Percentiles rank a stretch among this genome's conserved stretches.
Conservation (phyloP, 257 asterid species). For the Solanum appendiculatum region DNA sequence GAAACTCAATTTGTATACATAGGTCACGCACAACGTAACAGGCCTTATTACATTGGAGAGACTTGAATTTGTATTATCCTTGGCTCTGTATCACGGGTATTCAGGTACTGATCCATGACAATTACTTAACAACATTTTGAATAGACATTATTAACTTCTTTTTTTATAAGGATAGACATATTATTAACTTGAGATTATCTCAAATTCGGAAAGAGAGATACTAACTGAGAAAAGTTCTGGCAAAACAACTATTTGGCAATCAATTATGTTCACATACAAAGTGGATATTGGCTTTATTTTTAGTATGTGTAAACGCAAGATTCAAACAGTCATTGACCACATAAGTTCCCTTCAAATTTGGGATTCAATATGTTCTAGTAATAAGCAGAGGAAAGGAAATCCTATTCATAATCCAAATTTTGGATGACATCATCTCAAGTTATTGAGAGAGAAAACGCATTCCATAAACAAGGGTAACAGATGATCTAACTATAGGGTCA, state of each 20-base stretch:
- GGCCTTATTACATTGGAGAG: neutral
- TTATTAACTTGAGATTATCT: neutral
- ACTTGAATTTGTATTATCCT: neutral
- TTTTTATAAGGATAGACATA: neutral
- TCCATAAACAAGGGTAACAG: neutral
- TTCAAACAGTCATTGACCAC: neutral
- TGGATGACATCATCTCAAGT: neutral
- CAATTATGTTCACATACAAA: neutral
- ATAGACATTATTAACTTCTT: neutral
- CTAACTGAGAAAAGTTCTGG: neutral
- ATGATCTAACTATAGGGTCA: neutral
- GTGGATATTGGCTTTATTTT: neutral
- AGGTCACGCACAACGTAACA: neutral
- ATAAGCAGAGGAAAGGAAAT: neutral
- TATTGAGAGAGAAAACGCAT: neutral
- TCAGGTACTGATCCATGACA: neutral
- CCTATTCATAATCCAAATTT: neutral
- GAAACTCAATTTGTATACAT: neutral
- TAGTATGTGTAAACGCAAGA: neutral
- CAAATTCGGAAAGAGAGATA: neutral
- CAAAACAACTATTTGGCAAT: neutral
- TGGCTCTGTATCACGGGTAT: neutral
- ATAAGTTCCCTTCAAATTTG: neutral
- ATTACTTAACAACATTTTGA: neutral
- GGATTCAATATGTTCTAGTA: neutral